Evolutionary conservation across 768 basidiomycete species (phyloP).

Genomic region (Kwoniella botswanensis): DNA sequence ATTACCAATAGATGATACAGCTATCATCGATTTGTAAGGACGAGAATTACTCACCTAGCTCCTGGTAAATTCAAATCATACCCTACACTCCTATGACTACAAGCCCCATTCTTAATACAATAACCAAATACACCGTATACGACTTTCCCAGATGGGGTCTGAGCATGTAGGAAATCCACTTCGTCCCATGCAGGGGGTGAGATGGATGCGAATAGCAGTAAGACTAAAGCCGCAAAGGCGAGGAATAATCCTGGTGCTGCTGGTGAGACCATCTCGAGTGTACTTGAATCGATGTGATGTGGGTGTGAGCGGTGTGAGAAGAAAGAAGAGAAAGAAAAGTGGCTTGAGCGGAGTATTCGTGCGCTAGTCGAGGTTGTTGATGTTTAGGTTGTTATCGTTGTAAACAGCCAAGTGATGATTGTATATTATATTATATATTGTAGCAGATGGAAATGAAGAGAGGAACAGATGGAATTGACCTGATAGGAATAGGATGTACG

Average conservation of each 20-base stretch:
- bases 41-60: conserved; percentile 24
- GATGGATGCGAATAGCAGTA: conserved; percentile 70
- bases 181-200: conserved; percentile 75
- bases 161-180: conserved; percentile 71
- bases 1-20: too few relatives aligned
- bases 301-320: too few relatives aligned
- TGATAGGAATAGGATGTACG: neutral
- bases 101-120: conserved; percentile 49
- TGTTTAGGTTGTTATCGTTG: too few relatives aligned
- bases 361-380: too few relatives aligned
- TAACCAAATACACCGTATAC: conserved; percentile 80
- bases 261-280: conserved; percentile 60
- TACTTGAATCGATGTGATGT: too few relatives aligned
- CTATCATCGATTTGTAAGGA: too few relatives aligned
- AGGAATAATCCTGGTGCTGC: conserved; percentile 74
- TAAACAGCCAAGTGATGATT: too few relatives aligned
- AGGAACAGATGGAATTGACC: neutral
- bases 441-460: neutral
- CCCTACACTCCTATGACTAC: conserved; percentile 63
- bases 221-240: conserved; percentile 72
- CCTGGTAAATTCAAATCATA: conserved; percentile 62
- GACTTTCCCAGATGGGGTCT: conserved; percentile 57
- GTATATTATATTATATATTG: too few relatives aligned
- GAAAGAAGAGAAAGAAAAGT: too few relatives aligned
- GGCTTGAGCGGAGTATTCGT: too few relatives aligned